Evolutionary conservation across 441 rosid genomes (phyloP).

Genomic region (Pelargonium cotyledonis): DNA sequence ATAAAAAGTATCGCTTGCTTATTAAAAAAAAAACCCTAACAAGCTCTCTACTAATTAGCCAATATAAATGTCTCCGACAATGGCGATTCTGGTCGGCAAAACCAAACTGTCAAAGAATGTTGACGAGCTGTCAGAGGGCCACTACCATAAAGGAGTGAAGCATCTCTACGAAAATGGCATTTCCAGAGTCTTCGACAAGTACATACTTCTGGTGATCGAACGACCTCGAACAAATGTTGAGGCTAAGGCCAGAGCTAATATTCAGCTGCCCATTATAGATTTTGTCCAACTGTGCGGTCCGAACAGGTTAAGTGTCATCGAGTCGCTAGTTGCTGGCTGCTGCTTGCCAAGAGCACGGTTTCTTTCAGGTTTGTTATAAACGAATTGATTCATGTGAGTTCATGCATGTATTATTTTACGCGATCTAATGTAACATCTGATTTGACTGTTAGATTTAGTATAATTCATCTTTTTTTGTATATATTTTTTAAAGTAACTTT

Average conservation of each 20-base stretch:
- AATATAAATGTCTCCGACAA: neutral
- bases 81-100: neutral
- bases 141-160: neutral
- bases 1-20: too few relatives aligned
- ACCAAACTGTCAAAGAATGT: neutral
- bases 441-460: too few relatives aligned
- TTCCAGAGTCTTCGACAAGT: neutral
- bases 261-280: slow-evolving; percentile 64
- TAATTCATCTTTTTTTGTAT: too few relatives aligned
- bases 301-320: slow-evolving; percentile 39
- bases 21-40: too few relatives aligned
- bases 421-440: too few relatives aligned
- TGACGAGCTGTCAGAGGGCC: neutral
- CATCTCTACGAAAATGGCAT: neutral
- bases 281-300: slow-evolving; percentile 49
- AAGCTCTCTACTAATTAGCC: too few relatives aligned
- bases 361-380: slow-evolving; percentile 50
- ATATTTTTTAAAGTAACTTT: too few relatives aligned
- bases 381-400: too few relatives aligned
- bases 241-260: neutral
- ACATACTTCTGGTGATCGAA: neutral
- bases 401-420: too few relatives aligned
- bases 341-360: slow-evolving; percentile 64
- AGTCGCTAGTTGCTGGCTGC: slow-evolving; percentile 41
- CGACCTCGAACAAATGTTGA: neutral